phyloP scores from a whole-genome alignment of 768 basidiomycete species.

The Termitomyces bulborhizus region DNA sequence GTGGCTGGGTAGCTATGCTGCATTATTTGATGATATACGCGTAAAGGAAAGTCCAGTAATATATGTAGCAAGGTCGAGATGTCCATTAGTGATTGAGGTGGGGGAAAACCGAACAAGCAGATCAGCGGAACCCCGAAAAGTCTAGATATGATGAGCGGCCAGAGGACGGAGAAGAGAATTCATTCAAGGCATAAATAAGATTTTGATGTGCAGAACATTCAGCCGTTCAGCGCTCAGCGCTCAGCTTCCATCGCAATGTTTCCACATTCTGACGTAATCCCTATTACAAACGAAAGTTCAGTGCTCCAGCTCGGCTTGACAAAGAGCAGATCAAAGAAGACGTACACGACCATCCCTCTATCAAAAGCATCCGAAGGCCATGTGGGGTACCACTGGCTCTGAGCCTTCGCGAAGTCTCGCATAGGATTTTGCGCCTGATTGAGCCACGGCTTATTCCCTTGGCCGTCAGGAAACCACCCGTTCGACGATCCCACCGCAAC shows the following conservation, averaged over 20 bases:
- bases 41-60: not conserved
- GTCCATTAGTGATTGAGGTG: not conserved
- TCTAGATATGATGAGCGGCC: not conserved
- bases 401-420: slow-evolving; percentile 52
- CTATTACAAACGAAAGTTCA: slow-evolving; percentile 16
- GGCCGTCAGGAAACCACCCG: slow-evolving; percentile 86
- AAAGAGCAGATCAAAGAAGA: slow-evolving; percentile 12
- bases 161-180: not conserved
- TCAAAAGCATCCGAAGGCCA: slow-evolving; percentile 63
- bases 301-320: too few species aligned
- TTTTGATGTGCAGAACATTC: not conserved
- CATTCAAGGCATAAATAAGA: not conserved
- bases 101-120: not conserved
- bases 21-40: not conserved
- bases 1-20: not conserved
- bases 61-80: too few species aligned
- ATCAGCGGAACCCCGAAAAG: not conserved
- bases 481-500: slow-evolving; percentile 79
- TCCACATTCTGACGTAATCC: slow-evolving; percentile 57
- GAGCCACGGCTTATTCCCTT: slow-evolving; percentile 78
- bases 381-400: slow-evolving; percentile 62
- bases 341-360: slow-evolving; percentile 67
- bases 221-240: slow-evolving; percentile 1
- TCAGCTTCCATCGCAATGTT: slow-evolving; percentile 30
- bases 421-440: slow-evolving; percentile 61